Evolutionary conservation across 2,329 filamentous ascomycete species (phyloP), one percentile per base, ranked within the genome.

Genomic region (Domatiomyces globalis): DNA sequence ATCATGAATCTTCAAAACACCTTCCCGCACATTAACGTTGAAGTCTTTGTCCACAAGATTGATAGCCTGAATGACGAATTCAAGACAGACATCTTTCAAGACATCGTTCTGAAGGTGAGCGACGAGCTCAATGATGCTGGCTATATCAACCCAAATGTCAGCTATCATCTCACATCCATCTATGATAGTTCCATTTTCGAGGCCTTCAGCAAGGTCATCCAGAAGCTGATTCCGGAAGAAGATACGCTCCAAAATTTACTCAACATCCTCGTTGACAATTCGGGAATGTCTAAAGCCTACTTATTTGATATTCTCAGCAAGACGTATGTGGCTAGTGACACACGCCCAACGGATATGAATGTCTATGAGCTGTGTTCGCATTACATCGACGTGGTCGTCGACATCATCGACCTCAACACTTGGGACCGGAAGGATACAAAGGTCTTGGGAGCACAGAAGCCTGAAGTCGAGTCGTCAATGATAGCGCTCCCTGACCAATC

Each of bases 131-230:
- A 22, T 33, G 45, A 47, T 47, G 45, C 45, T 10, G 45, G 45
- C 45, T 47, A 47, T 17, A 47, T 47, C 20, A 47, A 47, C 29
- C 45, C 88, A 1, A 87, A 87, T 1, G 86, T 98, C 57, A 89
- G 85, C 53, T 98, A 95, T 70, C 90, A 98, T 66, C 81, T 95
- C 52, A 98, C 92, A 12, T 94, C 85, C 64, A 98, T 98, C 66
- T 98, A 96, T 74, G 92, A 98, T 67, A 90, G 95, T 70, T 94
- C 85, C 62, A 95, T 95, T 63, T 98, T 96, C 65, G 92, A 98
- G 69, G 92, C 92, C 48, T 95, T 98, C 66, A 90, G 84, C 72
- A 95, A 95, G 68, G 90, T 98, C 56, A 95, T 98, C 57, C 92
- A 98, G 69, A 95, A 95, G 67, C 78, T 98, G 27, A 90, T 98